Base-by-base conservation (phyloP, 163 green algal species). In the Chlamydomonas reinhardtii region DNA sequence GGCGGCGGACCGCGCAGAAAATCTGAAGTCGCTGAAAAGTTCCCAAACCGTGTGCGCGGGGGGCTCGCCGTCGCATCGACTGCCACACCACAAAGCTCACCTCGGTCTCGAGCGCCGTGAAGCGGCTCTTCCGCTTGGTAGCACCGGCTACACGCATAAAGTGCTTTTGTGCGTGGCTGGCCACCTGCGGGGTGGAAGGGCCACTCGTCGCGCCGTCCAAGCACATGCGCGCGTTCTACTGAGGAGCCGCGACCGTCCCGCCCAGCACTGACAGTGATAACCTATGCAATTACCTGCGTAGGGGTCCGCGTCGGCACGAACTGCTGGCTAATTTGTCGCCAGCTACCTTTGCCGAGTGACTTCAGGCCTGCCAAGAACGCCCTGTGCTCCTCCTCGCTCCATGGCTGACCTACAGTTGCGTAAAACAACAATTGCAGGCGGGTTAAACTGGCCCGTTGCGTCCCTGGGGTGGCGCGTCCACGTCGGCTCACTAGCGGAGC, bases 131-230 rank as follows among this genome's bases (percentile, higher is more conserved):
- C 11, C 94, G 89, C 89, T 97, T 97, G 64, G 93, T 95, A 6
- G 90, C 52, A 66, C 94, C 95, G n/a, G 84, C 92, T 22, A 96
- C 86, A 66, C 94, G 89, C 69, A 97, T 95, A 80, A 96, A 97
- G 76, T 96, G 94, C 87, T 97, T 97, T 77, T 97, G 94, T 5
- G 94, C 94, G 84, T 97, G 94, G 22, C 83, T 93, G 16, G 94
- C 94, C 0, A 97, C 93, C 83, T 96, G 93, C 56, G 91, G n/a
- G 29, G 35, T 29, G n/a, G 6, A 29, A 79, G 25, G 43, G 24
- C 37, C 29, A 4, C 64, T 71, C 64, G 22, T 24, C 39, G 64
- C 29, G 64, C 64, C 48, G 64, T 70, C 64, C 64, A 35, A 34
- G 29, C 29, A 14, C 15, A 27, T 32, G 14, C 27, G 16, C 27